Percentiles rank a stretch among this genome's conserved stretches.
Evolutionary conservation across 192 early-diverging fungal genomes (phyloP).

Genomic region (Podila horticola): DNA sequence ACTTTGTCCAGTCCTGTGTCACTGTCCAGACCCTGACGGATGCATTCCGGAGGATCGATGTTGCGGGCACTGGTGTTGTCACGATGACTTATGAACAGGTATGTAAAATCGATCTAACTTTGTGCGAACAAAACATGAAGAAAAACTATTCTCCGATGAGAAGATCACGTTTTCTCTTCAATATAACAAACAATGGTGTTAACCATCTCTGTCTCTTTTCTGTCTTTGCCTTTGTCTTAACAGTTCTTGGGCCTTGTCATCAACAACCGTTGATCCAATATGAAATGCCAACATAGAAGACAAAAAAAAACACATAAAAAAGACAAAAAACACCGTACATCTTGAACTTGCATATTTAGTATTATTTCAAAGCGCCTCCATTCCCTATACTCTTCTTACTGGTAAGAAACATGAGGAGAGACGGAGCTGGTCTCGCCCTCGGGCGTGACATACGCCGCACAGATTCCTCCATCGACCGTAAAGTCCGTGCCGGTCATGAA

Average conservation of each 20-base stretch:
- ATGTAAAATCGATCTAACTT: background rate
- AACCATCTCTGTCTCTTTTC: background rate
- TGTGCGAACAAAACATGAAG: background rate
- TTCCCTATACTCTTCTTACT: no score
- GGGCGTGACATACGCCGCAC: constrained; percentile 74
- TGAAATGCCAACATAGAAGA: background rate
- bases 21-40: constrained; percentile 72
- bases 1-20: constrained; percentile 68
- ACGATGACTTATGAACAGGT: constrained; percentile 68
- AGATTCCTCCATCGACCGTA: constrained; percentile 82
- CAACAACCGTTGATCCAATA: constrained; percentile 25
- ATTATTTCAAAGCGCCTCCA: no score
- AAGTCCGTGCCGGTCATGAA: constrained; percentile 89
- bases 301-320: background rate
- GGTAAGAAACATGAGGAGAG: constrained; percentile 45
- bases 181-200: background rate
- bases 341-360: no score
- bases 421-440: constrained; percentile 43
- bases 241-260: constrained; percentile 47
- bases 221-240: background rate
- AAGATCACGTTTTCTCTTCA: background rate
- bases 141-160: background rate
- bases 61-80: constrained; percentile 66
- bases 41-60: constrained; percentile 64
- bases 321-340: no score